Percentiles rank a stretch among this genome's conserved stretches.
phyloP scores from a whole-genome alignment of 2,329 filamentous ascomycete genomes.

The Akanthomyces lecanii region DNA sequence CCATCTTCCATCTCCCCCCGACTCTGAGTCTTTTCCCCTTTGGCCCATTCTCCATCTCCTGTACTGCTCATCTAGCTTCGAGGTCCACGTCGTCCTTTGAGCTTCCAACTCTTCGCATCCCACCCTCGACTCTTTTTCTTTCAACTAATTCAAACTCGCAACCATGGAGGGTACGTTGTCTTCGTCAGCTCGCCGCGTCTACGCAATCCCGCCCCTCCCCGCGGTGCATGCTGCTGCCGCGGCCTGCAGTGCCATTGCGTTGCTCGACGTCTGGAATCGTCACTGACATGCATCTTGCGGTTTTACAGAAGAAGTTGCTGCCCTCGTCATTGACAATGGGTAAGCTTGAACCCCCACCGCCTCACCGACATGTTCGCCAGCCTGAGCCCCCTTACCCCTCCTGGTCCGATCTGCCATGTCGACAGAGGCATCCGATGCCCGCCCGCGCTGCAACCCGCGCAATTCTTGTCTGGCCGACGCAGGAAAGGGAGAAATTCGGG shows the following conservation, averaged over 20 bases:
- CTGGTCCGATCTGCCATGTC: slow-evolving; percentile 8
- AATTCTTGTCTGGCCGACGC: not conserved
- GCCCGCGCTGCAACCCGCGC: slow-evolving; percentile 5
- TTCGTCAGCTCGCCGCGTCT: slow-evolving; percentile 26
- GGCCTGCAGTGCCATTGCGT: slow-evolving; percentile 18
- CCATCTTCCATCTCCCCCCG: slow-evolving; percentile 12
- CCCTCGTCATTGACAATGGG: slow-evolving; percentile 99
- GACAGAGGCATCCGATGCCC: slow-evolving; percentile 7
- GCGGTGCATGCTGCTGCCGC: slow-evolving; percentile 13
- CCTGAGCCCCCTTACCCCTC: slow-evolving; percentile 22
- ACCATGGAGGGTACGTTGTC: slow-evolving; percentile 52
- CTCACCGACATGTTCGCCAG: slow-evolving; percentile 33
- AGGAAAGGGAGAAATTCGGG: not conserved
- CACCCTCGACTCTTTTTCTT: slow-evolving; percentile 18
- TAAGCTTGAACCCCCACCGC: slow-evolving; percentile 57
- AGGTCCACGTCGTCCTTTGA: slow-evolving; percentile 24
- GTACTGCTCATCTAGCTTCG: slow-evolving; percentile 17
- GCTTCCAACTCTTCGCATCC: slow-evolving; percentile 20
- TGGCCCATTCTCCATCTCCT: slow-evolving; percentile 19
- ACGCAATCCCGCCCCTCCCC: slow-evolving; percentile 22
- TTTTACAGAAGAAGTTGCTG: slow-evolving; percentile 94
- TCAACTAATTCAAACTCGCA: slow-evolving; percentile 40
- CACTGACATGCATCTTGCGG: slow-evolving; percentile 39
- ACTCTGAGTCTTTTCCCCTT: slow-evolving; percentile 15
- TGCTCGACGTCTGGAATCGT: slow-evolving; percentile 19